Percentiles rank a stretch among this genome's conserved stretches.
Conservation (phyloP, 176 grass and related monocot species). For the Areca catechu region DNA sequence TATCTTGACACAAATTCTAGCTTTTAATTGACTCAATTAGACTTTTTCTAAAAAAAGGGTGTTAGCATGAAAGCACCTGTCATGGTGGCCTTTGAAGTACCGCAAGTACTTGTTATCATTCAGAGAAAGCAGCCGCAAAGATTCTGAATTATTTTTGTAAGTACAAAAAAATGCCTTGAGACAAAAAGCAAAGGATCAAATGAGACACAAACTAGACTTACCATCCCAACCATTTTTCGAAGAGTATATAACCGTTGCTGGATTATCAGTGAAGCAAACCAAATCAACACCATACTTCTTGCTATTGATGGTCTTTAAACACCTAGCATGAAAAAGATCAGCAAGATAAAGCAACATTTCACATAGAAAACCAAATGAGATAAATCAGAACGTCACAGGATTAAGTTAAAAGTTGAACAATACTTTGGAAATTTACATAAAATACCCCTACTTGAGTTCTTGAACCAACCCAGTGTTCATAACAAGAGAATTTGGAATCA, state of each 20-base stretch:
- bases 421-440: too few species aligned
- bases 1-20: too few species aligned
- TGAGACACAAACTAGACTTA: constrained; percentile 33
- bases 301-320: constrained; percentile 99
- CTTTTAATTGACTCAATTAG: too few species aligned
- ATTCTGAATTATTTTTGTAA: constrained; percentile 44
- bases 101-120: constrained; percentile 89
- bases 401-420: too few species aligned
- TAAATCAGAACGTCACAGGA: too few species aligned
- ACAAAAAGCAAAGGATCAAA: constrained; percentile 15
- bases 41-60: too few species aligned
- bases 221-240: constrained; percentile 99
- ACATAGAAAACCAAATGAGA: not conserved
- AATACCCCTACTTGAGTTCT: too few species aligned
- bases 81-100: constrained; percentile 99
- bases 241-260: constrained; percentile 73
- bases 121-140: constrained; percentile 77
- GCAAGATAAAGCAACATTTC: not conserved
- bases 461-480: too few species aligned
- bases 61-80: constrained; percentile 31
- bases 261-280: constrained; percentile 89
- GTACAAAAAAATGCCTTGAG: constrained; percentile 16
- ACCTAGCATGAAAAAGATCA: constrained; percentile 28
- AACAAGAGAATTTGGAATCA: too few species aligned
- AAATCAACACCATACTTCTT: constrained; percentile 98